A percentile compares a stretch with the other conserved stretches of the same genome.
Evolutionary conservation across 1,284 basidiomycete species (phyloP).

Genomic region (Malassezia obtusa): DNA sequence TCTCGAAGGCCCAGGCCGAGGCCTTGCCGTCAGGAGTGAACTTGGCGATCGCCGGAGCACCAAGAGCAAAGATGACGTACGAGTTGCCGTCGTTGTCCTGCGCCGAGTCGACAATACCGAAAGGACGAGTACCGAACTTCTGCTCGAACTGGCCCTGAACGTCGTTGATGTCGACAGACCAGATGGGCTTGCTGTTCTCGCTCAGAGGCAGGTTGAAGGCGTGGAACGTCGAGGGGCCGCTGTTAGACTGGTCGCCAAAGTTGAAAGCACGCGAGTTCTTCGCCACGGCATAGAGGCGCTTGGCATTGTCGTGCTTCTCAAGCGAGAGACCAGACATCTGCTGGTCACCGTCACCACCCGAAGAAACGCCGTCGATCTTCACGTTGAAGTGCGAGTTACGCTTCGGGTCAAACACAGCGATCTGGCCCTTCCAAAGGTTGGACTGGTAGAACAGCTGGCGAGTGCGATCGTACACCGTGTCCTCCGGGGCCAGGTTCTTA

Average conservation of each 20-base stretch:
- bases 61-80: conserved; percentile 42
- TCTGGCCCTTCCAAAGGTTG: conserved; percentile 38
- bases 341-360: conserved; percentile 30
- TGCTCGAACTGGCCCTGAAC: conserved; percentile 31
- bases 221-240: conserved; percentile 38
- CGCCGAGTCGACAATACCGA: conserved; percentile 38
- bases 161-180: conserved; percentile 26
- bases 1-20: conserved; percentile 26
- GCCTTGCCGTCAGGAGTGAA: conserved; percentile 28
- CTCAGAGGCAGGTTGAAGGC: conserved; percentile 33
- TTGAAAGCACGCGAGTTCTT: conserved; percentile 38
- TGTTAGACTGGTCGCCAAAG: conserved; percentile 25
- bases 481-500: conserved; percentile 39
- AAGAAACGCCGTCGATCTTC: conserved; percentile 30
- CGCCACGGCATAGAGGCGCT: conserved; percentile 36
- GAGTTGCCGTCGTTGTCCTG: conserved; percentile 40
- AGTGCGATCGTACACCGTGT: conserved; percentile 30
- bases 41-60: conserved; percentile 41
- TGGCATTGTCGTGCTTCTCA: conserved; percentile 21
- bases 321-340: conserved; percentile 42
- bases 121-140: conserved; percentile 28
- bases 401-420: conserved; percentile 26
- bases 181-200: conserved; percentile 24
- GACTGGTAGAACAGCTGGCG: conserved; percentile 39
- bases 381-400: conserved; percentile 29